Conservation (phyloP, 2,329 filamentous ascomycete genomes). For the Trichophyton rubrum region DNA sequence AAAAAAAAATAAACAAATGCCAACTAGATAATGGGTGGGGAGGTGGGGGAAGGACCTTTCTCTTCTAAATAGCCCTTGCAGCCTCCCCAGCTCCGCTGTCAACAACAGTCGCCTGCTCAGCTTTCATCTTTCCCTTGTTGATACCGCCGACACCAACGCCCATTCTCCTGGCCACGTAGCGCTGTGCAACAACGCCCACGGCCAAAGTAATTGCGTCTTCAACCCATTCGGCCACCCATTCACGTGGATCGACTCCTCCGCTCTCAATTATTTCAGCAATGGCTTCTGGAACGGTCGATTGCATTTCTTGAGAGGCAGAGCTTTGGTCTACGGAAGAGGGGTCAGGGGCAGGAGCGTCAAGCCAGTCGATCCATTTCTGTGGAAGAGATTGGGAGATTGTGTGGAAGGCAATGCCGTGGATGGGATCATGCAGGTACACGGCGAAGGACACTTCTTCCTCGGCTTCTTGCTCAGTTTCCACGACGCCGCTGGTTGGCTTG, state of each 20-base stretch:
- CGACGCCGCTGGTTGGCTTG: slow-evolving; percentile 20
- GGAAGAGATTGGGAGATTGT: slow-evolving; percentile 74
- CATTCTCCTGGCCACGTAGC: slow-evolving; percentile 91
- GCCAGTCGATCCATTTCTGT: slow-evolving; percentile 76
- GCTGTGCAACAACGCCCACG: slow-evolving; percentile 78
- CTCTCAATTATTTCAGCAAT: slow-evolving; percentile 70
- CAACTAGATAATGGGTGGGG: background rate
- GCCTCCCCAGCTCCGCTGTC: slow-evolving; percentile 49
- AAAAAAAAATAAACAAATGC: background rate
- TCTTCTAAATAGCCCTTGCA: slow-evolving; percentile 40
- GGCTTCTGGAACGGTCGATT: slow-evolving; percentile 50
- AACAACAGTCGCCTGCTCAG: slow-evolving; percentile 42
- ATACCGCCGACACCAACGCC: slow-evolving; percentile 75
- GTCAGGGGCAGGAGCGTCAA: slow-evolving; percentile 53
- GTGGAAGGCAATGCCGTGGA: slow-evolving; percentile 80
- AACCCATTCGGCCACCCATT: slow-evolving; percentile 97
- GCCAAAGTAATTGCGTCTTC: slow-evolving; percentile 71
- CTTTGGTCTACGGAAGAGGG: slow-evolving; percentile 24
- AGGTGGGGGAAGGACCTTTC: background rate
- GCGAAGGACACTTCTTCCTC: slow-evolving; percentile 60
- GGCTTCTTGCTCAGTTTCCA: slow-evolving; percentile 25
- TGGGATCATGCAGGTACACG: slow-evolving; percentile 69
- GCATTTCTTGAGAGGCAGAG: slow-evolving; percentile 18
- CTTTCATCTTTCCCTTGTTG: slow-evolving; percentile 42
- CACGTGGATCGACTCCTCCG: slow-evolving; percentile 73